These are phyloP conservation scores for Neoarthrinium moseri DNA, from an alignment of 2,329 filamentous ascomycete species.

Conservation along the genomic window DNA sequence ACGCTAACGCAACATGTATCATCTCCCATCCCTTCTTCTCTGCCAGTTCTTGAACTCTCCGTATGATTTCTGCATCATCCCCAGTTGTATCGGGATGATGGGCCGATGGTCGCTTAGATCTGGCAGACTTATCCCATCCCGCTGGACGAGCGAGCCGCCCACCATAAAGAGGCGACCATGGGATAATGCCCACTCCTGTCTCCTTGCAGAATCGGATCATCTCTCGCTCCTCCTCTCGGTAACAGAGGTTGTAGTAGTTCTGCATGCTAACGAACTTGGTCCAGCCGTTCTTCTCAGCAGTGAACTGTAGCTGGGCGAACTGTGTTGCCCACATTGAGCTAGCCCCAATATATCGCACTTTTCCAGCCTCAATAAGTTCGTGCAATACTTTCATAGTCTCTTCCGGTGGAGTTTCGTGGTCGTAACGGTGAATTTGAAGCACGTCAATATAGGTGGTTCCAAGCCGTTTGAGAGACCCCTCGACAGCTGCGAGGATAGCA, in stretches of 20 bases:
- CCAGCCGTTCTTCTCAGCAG: constrained; percentile 55
- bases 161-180: constrained; percentile 37
- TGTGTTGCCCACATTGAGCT: constrained; percentile 52
- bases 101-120: constrained; percentile 26
- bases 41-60: constrained; percentile 56
- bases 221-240: constrained; percentile 59
- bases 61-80: constrained; percentile 38
- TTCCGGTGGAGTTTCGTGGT: constrained; percentile 50
- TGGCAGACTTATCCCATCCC: constrained; percentile 22
- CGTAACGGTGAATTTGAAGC: constrained; percentile 57
- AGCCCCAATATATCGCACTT: constrained; percentile 55
- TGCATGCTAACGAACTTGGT: constrained; percentile 63
- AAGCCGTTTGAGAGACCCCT: constrained; percentile 29
- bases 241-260: constrained; percentile 58
- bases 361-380: constrained; percentile 57
- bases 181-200: constrained; percentile 38
- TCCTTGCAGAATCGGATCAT: constrained; percentile 41
- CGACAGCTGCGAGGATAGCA: constrained; percentile 38
- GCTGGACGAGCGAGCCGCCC: constrained; percentile 34
- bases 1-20: constrained; percentile 63
- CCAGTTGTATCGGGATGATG: constrained; percentile 35
- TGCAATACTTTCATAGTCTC: constrained; percentile 64
- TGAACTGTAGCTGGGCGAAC: constrained; percentile 53
- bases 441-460: constrained; percentile 44
- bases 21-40: constrained; percentile 58